Evolutionary conservation across 2,329 filamentous ascomycete species (phyloP).

Genomic region (Alternaria consortialis): DNA sequence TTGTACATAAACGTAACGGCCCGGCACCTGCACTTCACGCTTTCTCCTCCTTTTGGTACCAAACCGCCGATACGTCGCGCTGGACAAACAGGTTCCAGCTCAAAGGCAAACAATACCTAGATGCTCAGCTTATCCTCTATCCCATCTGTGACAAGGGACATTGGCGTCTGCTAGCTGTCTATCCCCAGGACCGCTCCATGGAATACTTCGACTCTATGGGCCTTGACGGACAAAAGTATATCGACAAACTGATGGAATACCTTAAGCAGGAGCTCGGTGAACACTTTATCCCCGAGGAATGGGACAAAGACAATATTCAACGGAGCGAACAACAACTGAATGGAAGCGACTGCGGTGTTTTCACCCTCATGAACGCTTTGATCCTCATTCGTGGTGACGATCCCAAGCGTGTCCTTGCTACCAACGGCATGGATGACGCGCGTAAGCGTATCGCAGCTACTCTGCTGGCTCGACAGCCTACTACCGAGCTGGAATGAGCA

Average conservation of each 20-base stretch:
- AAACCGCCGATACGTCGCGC: constrained; percentile 57
- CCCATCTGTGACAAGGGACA: constrained; percentile 72
- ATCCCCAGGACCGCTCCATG: constrained; percentile 67
- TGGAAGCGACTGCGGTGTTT: constrained; percentile 78
- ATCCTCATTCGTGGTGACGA: constrained; percentile 59
- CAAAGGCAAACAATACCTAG: constrained; percentile 64
- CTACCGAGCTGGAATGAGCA: constrained; percentile 37
- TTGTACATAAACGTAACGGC: constrained; percentile 63
- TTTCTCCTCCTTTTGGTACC: constrained; percentile 73
- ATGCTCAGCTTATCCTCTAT: constrained; percentile 73
- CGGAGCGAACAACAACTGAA: constrained; percentile 68
- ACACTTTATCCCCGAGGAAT: constrained; percentile 66
- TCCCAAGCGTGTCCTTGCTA: constrained; percentile 55
- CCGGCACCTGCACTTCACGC: constrained; percentile 68
- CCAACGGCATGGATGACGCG: constrained; percentile 66
- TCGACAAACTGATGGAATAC: constrained; percentile 57
- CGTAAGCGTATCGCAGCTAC: constrained; percentile 70
- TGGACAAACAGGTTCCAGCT: constrained; percentile 56
- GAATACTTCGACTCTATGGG: constrained; percentile 76
- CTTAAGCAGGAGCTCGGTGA: constrained; percentile 66
- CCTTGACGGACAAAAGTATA: constrained; percentile 47
- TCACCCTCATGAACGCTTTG: constrained; percentile 76
- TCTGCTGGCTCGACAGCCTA: constrained; percentile 64
- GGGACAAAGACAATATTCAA: constrained; percentile 62
- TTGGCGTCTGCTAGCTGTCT: constrained; percentile 77